Conservation (phyloP, 805 yeast genomes). For the Pichia membranifaciens region DNA sequence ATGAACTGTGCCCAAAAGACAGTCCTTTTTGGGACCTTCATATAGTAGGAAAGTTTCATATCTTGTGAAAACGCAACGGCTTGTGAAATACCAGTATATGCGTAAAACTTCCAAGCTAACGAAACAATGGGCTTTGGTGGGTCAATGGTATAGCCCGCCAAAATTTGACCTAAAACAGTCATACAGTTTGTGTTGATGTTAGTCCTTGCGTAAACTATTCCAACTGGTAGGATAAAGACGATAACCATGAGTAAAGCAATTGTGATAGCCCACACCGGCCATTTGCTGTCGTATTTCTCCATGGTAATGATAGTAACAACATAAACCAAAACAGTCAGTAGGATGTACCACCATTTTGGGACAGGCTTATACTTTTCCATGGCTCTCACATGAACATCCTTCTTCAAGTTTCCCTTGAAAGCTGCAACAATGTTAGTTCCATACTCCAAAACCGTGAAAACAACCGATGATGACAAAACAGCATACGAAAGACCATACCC, state of each 20-base stretch:
- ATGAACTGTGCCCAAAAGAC: slow-evolving; percentile 2
- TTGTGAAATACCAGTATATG: background rate
- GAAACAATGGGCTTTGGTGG: slow-evolving; percentile 4
- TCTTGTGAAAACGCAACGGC: slow-evolving; percentile 4
- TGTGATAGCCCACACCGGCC: slow-evolving; percentile 1
- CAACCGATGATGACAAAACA: background rate
- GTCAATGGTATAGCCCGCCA: background rate
- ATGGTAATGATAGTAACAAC: background rate
- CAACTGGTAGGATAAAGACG: background rate
- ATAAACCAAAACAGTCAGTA: background rate
- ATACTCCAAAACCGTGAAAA: background rate
- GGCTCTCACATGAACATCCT: slow-evolving; percentile 1
- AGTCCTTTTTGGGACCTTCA: background rate
- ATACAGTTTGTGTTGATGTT: slow-evolving; percentile 2
- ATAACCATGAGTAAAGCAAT: background rate
- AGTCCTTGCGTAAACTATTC: background rate
- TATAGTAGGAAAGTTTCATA: background rate
- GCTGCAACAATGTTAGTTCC: background rate
- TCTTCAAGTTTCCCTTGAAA: background rate
- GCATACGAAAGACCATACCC: slow-evolving; percentile 4
- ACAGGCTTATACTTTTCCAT: slow-evolving; percentile 1
- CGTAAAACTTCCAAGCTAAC: slow-evolving; percentile 2
- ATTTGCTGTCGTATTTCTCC: slow-evolving; percentile 1
- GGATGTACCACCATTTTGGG: slow-evolving; percentile 2
- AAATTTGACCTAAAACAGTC: background rate